Evolutionary conservation across 2,329 filamentous ascomycete genomes (phyloP).

Genomic region (Ambrosiella xylebori): DNA sequence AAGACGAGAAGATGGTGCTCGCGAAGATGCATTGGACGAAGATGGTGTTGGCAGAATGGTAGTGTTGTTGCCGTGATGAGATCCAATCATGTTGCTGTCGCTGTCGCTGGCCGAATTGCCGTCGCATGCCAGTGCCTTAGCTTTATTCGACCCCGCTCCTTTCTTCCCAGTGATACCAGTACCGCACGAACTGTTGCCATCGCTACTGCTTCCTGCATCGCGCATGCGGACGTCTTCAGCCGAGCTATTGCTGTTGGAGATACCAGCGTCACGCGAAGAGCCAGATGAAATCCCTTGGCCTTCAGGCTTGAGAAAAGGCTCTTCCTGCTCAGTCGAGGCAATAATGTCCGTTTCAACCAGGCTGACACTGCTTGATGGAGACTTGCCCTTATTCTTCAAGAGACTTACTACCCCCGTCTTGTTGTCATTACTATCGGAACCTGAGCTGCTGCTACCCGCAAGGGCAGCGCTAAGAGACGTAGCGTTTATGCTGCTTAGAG

Average conservation of each 20-base stretch:
- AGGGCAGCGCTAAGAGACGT: neutral
- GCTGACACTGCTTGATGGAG: neutral
- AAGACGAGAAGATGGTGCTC: neutral
- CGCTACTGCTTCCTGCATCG: neutral
- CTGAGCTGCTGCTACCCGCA: neutral
- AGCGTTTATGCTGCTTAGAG: slow-evolving; percentile 7
- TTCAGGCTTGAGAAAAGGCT: neutral
- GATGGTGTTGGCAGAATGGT: neutral
- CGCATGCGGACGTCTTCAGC: slow-evolving; percentile 2
- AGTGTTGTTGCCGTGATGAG: neutral
- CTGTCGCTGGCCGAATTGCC: neutral
- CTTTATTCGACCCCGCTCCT: neutral
- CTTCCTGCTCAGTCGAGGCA: neutral
- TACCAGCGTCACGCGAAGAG: neutral
- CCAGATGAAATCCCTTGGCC: neutral
- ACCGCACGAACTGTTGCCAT: neutral
- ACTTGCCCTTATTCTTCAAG: neutral
- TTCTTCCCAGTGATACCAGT: neutral
- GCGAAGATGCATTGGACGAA: neutral
- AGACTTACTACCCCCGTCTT: neutral
- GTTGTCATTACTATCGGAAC: neutral
- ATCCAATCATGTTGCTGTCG: neutral
- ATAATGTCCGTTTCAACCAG: neutral
- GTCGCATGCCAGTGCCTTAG: neutral
- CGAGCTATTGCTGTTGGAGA: slow-evolving; percentile 1